Percentiles rank a stretch among this genome's conserved stretches.
Conservation (phyloP, 352 stramenopile genomes). For the Phytopythium kandeliae region DNA sequence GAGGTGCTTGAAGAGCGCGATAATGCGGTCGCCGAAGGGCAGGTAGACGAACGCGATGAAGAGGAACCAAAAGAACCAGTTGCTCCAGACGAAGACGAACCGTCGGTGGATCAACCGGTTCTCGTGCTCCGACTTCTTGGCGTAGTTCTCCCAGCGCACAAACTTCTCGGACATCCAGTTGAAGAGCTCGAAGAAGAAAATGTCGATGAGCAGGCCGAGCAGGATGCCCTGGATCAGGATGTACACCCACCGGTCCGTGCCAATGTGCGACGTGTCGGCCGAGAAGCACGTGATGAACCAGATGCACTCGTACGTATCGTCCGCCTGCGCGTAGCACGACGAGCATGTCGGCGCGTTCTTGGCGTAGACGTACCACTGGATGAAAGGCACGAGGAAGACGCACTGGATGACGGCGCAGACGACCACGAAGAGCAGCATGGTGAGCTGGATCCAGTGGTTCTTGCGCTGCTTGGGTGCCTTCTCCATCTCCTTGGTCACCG, state of each 20-base stretch:
- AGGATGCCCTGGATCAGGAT: constrained; percentile 82
- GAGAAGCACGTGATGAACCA: constrained; percentile 85
- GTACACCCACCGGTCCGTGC: constrained; percentile 87
- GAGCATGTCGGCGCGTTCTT: constrained; percentile 78
- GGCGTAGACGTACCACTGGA: constrained; percentile 88
- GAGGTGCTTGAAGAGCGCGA: constrained; percentile 44
- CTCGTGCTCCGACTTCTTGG: constrained; percentile 83
- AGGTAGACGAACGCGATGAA: constrained; percentile 90
- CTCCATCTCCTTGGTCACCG: constrained; percentile 85
- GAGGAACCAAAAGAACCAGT: constrained; percentile 91
- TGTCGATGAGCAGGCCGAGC: constrained; percentile 83
- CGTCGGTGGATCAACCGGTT: constrained; percentile 82
- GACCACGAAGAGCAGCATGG: constrained; percentile 83
- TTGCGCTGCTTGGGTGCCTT: constrained; percentile 80
- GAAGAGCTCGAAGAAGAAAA: constrained; percentile 87
- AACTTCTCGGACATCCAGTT: constrained; percentile 88
- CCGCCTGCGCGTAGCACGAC: constrained; percentile 40
- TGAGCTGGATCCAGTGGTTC: constrained; percentile 82
- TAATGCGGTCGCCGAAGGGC: constrained; percentile 70
- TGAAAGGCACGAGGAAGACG: constrained; percentile 80
- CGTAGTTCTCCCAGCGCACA: constrained; percentile 83
- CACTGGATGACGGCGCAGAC: constrained; percentile 73
- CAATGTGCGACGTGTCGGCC: constrained; percentile 55
- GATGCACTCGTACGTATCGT: constrained; percentile 52
- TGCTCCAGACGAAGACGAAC: constrained; percentile 90